Conservation (phyloP, 805 yeast genomes). For the Schizosaccharomyces octosporus region DNA sequence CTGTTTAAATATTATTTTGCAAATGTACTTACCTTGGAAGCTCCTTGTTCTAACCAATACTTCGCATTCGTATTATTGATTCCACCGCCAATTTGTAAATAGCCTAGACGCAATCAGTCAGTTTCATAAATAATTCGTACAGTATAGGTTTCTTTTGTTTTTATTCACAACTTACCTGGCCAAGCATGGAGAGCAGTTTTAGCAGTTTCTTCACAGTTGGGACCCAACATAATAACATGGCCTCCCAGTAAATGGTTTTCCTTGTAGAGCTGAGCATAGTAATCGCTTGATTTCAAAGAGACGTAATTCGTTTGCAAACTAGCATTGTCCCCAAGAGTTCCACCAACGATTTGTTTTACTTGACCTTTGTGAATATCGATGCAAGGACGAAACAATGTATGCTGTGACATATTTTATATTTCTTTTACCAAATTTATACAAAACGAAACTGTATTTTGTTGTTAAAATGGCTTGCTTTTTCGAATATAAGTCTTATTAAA, state of each 20-base stretch:
- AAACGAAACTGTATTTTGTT: no score
- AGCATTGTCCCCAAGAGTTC: conserved; percentile 29
- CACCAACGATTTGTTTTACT: conserved; percentile 93
- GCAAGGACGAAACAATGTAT: conserved; percentile 52
- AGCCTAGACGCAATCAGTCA: not conserved
- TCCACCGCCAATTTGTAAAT: conserved; percentile 4
- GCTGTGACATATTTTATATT: not conserved
- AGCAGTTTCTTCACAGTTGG: conserved; percentile 65
- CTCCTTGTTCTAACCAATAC: conserved; percentile 54
- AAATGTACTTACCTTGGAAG: conserved; percentile 26
- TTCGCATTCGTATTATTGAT: conserved; percentile 29
- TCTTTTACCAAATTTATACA: no score
- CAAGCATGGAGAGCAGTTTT: conserved; percentile 44
- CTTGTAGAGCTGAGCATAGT: conserved; percentile 48
- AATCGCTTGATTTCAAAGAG: conserved; percentile 44
- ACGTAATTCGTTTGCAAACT: conserved; percentile 49
- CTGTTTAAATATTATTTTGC: no score
- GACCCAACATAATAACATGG: conserved; percentile 82
- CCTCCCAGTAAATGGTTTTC: conserved; percentile 40
- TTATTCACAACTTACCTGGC: conserved; percentile 21
- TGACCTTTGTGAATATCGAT: conserved; percentile 86
- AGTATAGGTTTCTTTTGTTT: no score
- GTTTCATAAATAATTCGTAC: not conserved
- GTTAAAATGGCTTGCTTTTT: no score
- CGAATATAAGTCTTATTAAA: no score